A percentile compares a stretch with the other conserved stretches of the same genome.
Evolutionary conservation across 352 stramenopile genomes (phyloP).

Genomic region (Phytophthora pini): DNA sequence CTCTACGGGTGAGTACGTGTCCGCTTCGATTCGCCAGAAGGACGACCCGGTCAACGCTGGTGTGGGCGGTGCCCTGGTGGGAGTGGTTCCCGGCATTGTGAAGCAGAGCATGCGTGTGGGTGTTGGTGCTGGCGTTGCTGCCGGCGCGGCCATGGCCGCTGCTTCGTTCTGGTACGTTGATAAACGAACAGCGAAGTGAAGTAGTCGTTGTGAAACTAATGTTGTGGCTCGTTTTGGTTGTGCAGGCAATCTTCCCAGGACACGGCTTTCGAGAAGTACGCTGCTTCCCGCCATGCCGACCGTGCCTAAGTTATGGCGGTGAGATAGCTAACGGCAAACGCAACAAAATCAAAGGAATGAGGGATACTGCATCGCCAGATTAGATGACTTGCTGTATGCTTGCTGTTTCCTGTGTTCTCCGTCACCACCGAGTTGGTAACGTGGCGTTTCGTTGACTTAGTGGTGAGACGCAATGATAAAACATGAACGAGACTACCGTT

Average conservation of each 20-base stretch:
- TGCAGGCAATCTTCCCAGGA: slow-evolving; percentile 53
- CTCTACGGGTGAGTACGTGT: slow-evolving; percentile 69
- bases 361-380: slow-evolving; percentile 4
- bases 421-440: slow-evolving; percentile 2
- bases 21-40: slow-evolving; percentile 74
- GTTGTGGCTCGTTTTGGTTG: neutral
- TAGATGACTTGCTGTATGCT: slow-evolving; percentile 4
- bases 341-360: slow-evolving; percentile 31
- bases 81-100: slow-evolving; percentile 73
- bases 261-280: slow-evolving; percentile 78
- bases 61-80: slow-evolving; percentile 67
- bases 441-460: neutral
- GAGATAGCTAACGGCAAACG: slow-evolving; percentile 13
- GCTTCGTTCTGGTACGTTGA: slow-evolving; percentile 70
- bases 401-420: slow-evolving; percentile 2
- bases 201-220: slow-evolving; percentile 5
- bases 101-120: slow-evolving; percentile 80
- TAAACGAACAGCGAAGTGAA: neutral
- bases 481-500: slow-evolving; percentile 2
- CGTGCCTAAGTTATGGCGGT: slow-evolving; percentile 46
- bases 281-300: slow-evolving; percentile 48
- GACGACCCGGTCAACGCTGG: slow-evolving; percentile 73
- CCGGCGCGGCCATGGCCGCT: slow-evolving; percentile 55
- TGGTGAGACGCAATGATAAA: slow-evolving; percentile 9
- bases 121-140: slow-evolving; percentile 52